Base-by-base conservation (phyloP, 2,329 filamentous ascomycete species). In the Thielaviopsis punctulata region DNA sequence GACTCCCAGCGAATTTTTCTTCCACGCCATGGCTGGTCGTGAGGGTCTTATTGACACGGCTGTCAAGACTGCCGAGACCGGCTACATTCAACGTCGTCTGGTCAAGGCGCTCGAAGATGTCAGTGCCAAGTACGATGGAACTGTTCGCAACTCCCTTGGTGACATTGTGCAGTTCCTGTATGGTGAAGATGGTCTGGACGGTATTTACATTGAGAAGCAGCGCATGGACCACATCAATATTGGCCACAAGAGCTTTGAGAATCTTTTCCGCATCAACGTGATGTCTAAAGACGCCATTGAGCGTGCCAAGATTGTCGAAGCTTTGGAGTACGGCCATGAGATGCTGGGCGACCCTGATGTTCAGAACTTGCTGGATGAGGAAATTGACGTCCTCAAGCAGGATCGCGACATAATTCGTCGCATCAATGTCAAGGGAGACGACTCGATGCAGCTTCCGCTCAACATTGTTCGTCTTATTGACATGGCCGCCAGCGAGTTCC, bases 21-120 rank as follows among this genome's bases (percentile, higher is more conserved):
- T 98, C 76, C 92, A 98, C 77, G 92, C 92, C 63, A 98, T 98
- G 92, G 92, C 92, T 74, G 92, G 92, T 87, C 82, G 92, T 73
- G 92, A 98, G 70, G 92, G 92, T 94, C 76, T 98, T 52, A 98
- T 98, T 61, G 92, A 98, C 76, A 98, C 92, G 50, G 92, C 92
- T 59, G 93, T 98, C 69, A 98, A 98, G 77, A 98, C 92, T 58
- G 92, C 92, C 19, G 93, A 98, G 68, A 98, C 93, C 54, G 92
- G 92, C 69, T 98, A 98, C 66, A 98, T 98, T 58, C 93, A 98
- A 68, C 86, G 92, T 69, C 88, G 93, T 73, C 77, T 98, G 45
- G 92, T 98, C 62, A 98, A 98, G 69, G 93, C 93, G 10, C 77
- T 98, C 2, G 92, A 98, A 74, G 92, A 98, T 66, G 84, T 96